A percentile compares a stretch with the other conserved stretches of the same genome.
Evolutionary conservation across 2,329 filamentous ascomycete genomes (phyloP).

Genomic region (Trichoderma sp.): DNA sequence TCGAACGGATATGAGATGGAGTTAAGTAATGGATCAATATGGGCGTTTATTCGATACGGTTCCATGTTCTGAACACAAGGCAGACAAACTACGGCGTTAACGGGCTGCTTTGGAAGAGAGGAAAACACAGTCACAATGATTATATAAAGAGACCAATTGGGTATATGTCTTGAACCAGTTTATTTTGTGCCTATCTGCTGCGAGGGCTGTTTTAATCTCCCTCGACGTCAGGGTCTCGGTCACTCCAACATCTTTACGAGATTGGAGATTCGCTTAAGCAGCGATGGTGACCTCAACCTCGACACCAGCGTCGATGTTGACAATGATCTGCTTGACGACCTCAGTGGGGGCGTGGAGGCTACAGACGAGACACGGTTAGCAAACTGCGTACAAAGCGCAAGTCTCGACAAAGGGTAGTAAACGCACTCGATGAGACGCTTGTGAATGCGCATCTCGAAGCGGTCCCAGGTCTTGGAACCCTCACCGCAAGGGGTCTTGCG

Average conservation of each 20-base stretch:
- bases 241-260: conserved; percentile 10
- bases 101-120: not conserved
- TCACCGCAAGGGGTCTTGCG: conserved; percentile 99
- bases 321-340: conserved; percentile 94
- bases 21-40: conserved; percentile 6
- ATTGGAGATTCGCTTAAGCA: conserved; percentile 53
- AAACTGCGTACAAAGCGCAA: not conserved
- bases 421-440: conserved; percentile 93
- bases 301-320: conserved; percentile 92
- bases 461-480: conserved; percentile 99
- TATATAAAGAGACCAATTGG: not conserved
- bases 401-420: not conserved
- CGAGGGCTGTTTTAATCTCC: conserved; percentile 8
- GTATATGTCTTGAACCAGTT: conserved; percentile 14
- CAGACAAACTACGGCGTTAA: conserved; percentile 25
- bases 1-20: conserved; percentile 3
- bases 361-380: conserved; percentile 20
- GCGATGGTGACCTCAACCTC: conserved; percentile 93
- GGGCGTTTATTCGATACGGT: conserved; percentile 15
- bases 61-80: conserved; percentile 10
- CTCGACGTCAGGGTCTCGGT: conserved; percentile 7
- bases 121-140: not conserved
- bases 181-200: conserved; percentile 25
- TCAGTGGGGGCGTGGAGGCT: conserved; percentile 95
- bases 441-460: conserved; percentile 98